Evolutionary conservation across 2,329 filamentous ascomycete species (phyloP).

Genomic region (Colletotrichum costaricense): DNA sequence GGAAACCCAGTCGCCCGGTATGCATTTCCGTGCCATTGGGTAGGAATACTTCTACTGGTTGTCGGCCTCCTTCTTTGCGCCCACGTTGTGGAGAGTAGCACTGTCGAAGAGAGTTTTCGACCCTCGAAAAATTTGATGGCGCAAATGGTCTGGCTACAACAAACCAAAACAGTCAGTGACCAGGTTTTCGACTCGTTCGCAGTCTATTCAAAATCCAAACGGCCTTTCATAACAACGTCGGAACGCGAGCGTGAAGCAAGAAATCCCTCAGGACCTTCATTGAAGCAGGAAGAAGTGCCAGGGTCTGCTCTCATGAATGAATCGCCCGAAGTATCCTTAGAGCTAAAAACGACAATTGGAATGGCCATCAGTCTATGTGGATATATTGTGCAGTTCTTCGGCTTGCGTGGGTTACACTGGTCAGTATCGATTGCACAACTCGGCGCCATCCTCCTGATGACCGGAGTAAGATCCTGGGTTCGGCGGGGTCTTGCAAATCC

Average conservation of each 20-base stretch:
- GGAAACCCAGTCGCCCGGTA: background rate
- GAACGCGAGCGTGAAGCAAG: no score
- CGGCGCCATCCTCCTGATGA: background rate
- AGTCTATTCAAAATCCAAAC: background rate
- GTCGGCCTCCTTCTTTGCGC: background rate
- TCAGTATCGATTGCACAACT: no score
- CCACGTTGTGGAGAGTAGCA: background rate
- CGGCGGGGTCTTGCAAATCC: background rate
- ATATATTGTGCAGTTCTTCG: no score
- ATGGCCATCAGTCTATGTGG: no score
- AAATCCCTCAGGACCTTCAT: no score
- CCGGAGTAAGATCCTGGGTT: background rate
- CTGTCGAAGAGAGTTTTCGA: background rate
- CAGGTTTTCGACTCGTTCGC: background rate
- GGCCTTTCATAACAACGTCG: background rate
- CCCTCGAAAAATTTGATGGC: background rate
- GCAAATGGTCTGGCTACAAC: background rate
- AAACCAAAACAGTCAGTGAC: background rate
- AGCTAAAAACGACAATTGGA: no score
- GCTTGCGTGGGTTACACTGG: no score
- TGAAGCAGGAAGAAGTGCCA: no score
- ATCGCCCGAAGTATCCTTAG: no score
- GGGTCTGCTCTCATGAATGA: no score
- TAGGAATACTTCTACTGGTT: background rate
- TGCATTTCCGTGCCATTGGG: background rate